Evolutionary conservation across 352 stramenopile species (phyloP).

Genomic region (Globisporangium abappressorium): DNA sequence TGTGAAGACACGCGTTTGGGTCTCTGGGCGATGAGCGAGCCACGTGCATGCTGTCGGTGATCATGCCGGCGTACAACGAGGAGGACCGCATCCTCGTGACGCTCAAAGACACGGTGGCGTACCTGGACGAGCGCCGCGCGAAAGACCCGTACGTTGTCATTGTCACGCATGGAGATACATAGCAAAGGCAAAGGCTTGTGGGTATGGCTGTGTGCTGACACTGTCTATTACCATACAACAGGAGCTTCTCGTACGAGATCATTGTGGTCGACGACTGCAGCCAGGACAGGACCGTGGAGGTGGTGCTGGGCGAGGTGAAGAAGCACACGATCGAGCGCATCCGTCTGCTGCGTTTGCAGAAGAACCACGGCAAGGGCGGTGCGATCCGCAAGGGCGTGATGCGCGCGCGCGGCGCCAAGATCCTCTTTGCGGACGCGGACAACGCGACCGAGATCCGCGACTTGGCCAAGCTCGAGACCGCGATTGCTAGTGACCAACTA

Average conservation of each 20-base stretch:
- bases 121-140: conserved; percentile 66
- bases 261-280: conserved; percentile 94
- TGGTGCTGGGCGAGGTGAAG: conserved; percentile 59
- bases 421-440: conserved; percentile 92
- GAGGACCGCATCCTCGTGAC: conserved; percentile 90
- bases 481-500: conserved; percentile 35
- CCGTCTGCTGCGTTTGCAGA: conserved; percentile 70
- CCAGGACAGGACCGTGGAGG: conserved; percentile 71
- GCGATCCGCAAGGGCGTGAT: conserved; percentile 89
- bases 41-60: conserved; percentile 77
- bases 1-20: conserved; percentile 42
- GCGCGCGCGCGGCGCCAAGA: conserved; percentile 67
- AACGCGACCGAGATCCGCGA: conserved; percentile 91
- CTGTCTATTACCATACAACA: conserved; percentile 4
- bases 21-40: conserved; percentile 57
- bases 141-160: conserved; percentile 36
- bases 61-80: conserved; percentile 96
- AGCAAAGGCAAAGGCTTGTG: background rate
- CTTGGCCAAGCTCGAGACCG: conserved; percentile 72
- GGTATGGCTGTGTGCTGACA: conserved; percentile 2
- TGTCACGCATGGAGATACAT: conserved; percentile 3
- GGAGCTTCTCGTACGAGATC: conserved; percentile 75
- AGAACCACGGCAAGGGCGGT: conserved; percentile 92
- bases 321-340: conserved; percentile 50
- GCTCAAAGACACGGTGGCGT: conserved; percentile 86